Evolutionary conservation across 768 basidiomycete species (phyloP).

Genomic region (Russula lepida): DNA sequence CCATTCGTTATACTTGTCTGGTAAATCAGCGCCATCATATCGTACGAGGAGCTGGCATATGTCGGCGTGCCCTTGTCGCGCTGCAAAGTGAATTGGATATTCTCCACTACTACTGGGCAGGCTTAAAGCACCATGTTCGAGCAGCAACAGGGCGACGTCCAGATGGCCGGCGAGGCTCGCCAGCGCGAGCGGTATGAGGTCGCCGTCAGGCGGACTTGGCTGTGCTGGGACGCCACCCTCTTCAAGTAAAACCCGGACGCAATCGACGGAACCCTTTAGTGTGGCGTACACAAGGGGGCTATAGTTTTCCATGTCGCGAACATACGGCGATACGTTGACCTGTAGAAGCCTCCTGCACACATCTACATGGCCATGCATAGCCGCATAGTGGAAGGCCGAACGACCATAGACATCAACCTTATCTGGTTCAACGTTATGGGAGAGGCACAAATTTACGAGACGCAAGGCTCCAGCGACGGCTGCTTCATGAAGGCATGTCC

Average conservation of each 20-base stretch:
- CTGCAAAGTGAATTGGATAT: slow-evolving; percentile 93
- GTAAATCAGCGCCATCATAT: slow-evolving; percentile 72
- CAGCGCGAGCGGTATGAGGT: slow-evolving; percentile 80
- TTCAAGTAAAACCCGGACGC: slow-evolving; percentile 74
- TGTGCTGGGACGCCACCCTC: slow-evolving; percentile 59
- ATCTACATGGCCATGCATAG: slow-evolving; percentile 78
- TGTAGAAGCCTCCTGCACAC: slow-evolving; percentile 73
- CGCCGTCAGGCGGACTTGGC: slow-evolving; percentile 47
- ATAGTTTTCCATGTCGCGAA: slow-evolving; percentile 88
- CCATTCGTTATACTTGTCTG: slow-evolving; percentile 98
- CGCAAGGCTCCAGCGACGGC: slow-evolving; percentile 75
- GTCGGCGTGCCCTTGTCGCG: slow-evolving; percentile 82
- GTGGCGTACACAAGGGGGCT: slow-evolving; percentile 93
- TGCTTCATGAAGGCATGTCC: slow-evolving; percentile 90
- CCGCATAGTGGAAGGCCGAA: slow-evolving; percentile 90
- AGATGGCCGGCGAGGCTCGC: slow-evolving; percentile 87
- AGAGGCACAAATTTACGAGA: slow-evolving; percentile 74
- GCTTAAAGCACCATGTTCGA: slow-evolving; percentile 69
- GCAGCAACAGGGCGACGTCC: slow-evolving; percentile 68
- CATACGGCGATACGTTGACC: slow-evolving; percentile 53
- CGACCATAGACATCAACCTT: slow-evolving; percentile 87
- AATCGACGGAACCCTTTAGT: slow-evolving; percentile 71
- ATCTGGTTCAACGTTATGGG: slow-evolving; percentile 58
- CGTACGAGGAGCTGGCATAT: slow-evolving; percentile 70
- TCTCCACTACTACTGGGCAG: slow-evolving; percentile 91